Evolutionary conservation across 352 stramenopile genomes (phyloP), one percentile per base, ranked within the genome.

Genomic region (Phytophthora idaei): DNA sequence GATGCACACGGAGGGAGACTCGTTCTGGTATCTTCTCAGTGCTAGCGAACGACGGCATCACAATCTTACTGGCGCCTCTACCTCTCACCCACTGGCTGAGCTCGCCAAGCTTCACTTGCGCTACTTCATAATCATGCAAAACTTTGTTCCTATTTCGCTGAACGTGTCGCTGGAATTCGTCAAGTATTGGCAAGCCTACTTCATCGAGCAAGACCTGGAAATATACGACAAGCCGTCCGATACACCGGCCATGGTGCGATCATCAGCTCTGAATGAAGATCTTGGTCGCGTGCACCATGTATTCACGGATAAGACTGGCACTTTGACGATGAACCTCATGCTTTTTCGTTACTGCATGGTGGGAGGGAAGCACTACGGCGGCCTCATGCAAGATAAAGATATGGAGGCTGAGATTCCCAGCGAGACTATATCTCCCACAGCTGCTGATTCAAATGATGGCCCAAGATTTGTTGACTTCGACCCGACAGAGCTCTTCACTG

Each of bases 81-180:
- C 50, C 9, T 79, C 76, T 29, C 80, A 90, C 47, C 74, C 77
- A 15, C 72, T 86, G 21, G 63, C 73, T 61, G 86, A 94, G 44
- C 61, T 92, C 14, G 44, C 96, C 15, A 88, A 92, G 44, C 49
- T 98, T 15, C 90, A 98, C 48, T 41, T 98, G 25, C 81, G 85
- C 21, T 99, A 98, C 71, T 94, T 99, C 50, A 97, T 98, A 29
- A 93, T 99, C 68, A 97, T 98, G 83, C 96, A 94, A 76, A 98
- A 99, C 67, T 98, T 99, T 73, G 92, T 99, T 15, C 98, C 98
- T 21, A 94, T 99, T 29, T 99, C 93, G 61, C 79, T 99, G n/a
- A 99, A 99, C 71, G 96, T 99, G 5, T 98, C 96, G 21, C 80
- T 99, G 25, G 94, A 98, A 74, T 93, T 99, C 31, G 92, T 98